Evolutionary conservation across 352 stramenopile genomes (phyloP).

Genomic region (Globisporangium mamillatum): DNA sequence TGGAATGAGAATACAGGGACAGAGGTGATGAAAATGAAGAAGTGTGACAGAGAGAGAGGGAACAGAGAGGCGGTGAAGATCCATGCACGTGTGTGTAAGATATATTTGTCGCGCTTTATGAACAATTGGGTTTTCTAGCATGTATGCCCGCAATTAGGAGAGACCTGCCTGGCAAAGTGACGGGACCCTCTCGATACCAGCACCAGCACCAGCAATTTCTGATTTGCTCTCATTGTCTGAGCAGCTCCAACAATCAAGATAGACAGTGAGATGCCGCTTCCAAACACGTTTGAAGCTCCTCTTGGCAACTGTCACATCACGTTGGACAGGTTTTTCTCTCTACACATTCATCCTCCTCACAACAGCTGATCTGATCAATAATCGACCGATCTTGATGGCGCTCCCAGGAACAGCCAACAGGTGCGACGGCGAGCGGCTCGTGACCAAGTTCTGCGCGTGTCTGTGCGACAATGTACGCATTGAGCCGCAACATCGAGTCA

Average conservation of each 20-base stretch:
- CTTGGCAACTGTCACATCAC: constrained; percentile 5
- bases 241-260: constrained; percentile 7
- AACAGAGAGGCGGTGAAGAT: not conserved
- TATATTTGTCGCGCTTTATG: no score
- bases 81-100: no score
- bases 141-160: no score
- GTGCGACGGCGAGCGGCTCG: constrained; percentile 16
- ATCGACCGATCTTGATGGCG: constrained; percentile 9
- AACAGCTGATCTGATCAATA: not conserved
- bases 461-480: constrained; percentile 19
- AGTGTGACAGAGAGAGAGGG: not conserved
- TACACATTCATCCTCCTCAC: not conserved
- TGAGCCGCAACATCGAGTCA: constrained; percentile 5
- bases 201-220: no score
- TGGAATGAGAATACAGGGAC: constrained; percentile 21
- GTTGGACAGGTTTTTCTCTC: constrained; percentile 6
- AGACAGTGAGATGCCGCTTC: not conserved
- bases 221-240: not conserved
- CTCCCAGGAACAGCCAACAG: not conserved
- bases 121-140: no score
- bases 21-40: not conserved
- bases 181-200: no score
- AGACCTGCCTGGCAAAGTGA: no score
- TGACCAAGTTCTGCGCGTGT: constrained; percentile 19
- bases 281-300: no score